Base-by-base conservation (phyloP, 768 basidiomycete species). In the Suillus lakei region DNA sequence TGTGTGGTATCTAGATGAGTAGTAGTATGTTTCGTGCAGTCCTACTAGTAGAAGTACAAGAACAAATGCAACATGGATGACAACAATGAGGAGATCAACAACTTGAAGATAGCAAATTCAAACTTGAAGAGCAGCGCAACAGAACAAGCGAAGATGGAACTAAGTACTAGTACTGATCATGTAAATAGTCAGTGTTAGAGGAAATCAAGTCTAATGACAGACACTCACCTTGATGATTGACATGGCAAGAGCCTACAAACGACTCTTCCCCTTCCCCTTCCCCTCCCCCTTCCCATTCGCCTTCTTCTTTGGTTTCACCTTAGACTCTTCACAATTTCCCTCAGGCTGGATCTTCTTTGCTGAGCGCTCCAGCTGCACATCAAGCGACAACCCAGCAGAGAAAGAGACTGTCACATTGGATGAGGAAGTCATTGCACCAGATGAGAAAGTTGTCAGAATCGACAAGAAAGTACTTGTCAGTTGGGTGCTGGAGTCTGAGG, bases 401-500 rank as follows among this genome's bases (percentile, higher is more conserved):
- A 5, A 50, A 26, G 23, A 50, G 23, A 6, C 46, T 5, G n/a
- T 48, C n/a, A 2, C 1, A 8, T 4, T 0, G 38, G 39, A 62
- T 15, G 48, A 50, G 38, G 62, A 64, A 56, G 50, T 56, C 3
- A 44, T 63, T n/a, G n/a, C n/a, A n/a, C n/a, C n/a, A n/a, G 39
- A 62, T 15, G 48, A 50, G 38, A 56, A 64, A 56, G 50, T 56
- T 5, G 58, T 63, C 3, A 26, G 55, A 10, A 26, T 39, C 21
- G 62, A 43, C 9, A 44, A 55, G 36, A n/a, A 43, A 59, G 62
- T 2, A 16, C 34, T 39, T 9, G 8, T 63, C 34, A 55, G 51
- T 58, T 39, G 10, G 13, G 28, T 48, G 3, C 46, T 46, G n/a
- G 46, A 48, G 46, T 10, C 4, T 48, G 46, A 26, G 46, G 46